Conservation (phyloP, 345 rosid species). For the Nephelium lappaceum region DNA sequence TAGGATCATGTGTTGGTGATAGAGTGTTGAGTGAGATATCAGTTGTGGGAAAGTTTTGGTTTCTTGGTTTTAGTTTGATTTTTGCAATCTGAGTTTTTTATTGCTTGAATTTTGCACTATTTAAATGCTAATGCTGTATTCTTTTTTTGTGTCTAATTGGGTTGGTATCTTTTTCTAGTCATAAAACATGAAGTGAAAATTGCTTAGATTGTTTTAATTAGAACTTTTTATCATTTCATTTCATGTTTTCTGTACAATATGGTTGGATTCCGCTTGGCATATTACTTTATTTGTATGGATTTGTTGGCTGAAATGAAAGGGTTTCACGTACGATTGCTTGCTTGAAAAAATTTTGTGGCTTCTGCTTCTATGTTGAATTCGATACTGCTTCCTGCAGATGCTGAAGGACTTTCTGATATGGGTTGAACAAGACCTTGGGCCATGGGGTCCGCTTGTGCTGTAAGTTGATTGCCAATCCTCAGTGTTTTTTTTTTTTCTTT, state of each 20-base stretch:
- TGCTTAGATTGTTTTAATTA: neutral
- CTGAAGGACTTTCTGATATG: slow-evolving; percentile 90
- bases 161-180: neutral
- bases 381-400: slow-evolving; percentile 54
- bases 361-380: neutral
- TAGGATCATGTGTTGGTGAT: neutral
- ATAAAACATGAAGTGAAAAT: neutral
- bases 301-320: neutral
- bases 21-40: neutral
- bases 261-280: neutral
- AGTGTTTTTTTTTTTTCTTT: neutral
- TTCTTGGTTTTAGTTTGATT: neutral
- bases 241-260: neutral
- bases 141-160: neutral
- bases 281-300: slow-evolving; percentile 12
- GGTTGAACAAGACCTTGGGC: slow-evolving; percentile 94
- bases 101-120: no score
- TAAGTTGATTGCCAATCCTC: slow-evolving; percentile 46
- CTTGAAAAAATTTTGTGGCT: neutral
- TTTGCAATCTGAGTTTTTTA: neutral
- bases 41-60: neutral
- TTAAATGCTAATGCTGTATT: neutral
- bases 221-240: neutral
- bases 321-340: neutral
- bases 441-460: slow-evolving; percentile 98